These are phyloP conservation scores for Avena eriantha DNA, from an alignment of 176 grass and related monocot species.

Conservation along the genomic window DNA sequence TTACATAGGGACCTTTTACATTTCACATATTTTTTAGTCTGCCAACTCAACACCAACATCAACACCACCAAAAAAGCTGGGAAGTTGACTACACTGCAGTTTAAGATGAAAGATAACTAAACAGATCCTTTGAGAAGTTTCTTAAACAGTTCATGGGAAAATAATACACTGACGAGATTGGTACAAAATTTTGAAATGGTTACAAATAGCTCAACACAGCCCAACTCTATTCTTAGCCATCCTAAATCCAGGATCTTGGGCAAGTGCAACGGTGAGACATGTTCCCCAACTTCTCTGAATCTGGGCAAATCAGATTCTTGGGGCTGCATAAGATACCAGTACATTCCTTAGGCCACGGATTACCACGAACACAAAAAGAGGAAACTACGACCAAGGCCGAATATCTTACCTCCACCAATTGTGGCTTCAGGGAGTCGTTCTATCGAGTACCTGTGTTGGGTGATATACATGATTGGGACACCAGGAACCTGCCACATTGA, in stretches of 20 bases:
- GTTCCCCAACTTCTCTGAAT: neutral
- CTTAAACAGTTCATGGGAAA: neutral
- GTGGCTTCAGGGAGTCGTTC: conserved; percentile 91
- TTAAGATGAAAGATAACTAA: neutral
- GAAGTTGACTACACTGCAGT: neutral
- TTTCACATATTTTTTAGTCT: neutral
- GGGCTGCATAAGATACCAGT: conserved; percentile 54
- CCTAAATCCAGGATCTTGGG: neutral
- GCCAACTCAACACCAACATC: neutral
- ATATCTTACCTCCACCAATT: conserved; percentile 73
- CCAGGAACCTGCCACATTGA: conserved; percentile 65
- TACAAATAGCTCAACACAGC: conserved; percentile 17
- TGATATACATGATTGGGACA: conserved; percentile 95
- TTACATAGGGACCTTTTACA: neutral
- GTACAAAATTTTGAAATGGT: conserved; percentile 20
- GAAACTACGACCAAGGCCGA: neutral
- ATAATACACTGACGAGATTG: neutral
- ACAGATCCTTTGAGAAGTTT: neutral
- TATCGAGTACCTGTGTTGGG: conserved; percentile 77
- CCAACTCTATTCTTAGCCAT: neutral
- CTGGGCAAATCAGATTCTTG: conserved; percentile 58
- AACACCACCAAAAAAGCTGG: conserved; percentile 2
- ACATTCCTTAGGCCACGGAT: neutral
- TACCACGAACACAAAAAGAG: neutral
- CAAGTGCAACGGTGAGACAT: neutral